These are phyloP conservation scores for Claviceps spartinae DNA, from an alignment of 2,329 filamentous ascomycete species.

Conservation along the genomic window DNA sequence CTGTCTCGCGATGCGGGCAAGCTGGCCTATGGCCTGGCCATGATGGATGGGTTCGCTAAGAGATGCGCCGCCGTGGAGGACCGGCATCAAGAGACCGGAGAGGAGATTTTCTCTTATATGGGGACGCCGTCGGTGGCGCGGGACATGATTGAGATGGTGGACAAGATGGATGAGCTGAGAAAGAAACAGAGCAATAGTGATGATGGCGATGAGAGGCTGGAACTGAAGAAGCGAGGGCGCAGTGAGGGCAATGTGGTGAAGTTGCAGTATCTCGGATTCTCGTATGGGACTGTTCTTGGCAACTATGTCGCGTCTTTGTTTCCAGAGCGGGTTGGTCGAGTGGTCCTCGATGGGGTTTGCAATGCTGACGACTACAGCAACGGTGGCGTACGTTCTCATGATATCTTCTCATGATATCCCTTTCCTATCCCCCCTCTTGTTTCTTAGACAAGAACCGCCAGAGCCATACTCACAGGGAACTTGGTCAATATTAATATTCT, in stretches of 20 bases:
- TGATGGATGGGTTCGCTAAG: slow-evolving; percentile 13
- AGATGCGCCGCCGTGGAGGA: slow-evolving; percentile 15
- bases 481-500: too few relatives aligned
- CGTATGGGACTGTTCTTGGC: slow-evolving; percentile 27
- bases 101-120: slow-evolving; percentile 20
- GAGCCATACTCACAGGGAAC: too few relatives aligned
- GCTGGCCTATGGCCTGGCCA: slow-evolving; percentile 15
- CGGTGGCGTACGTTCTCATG: slow-evolving; percentile 13
- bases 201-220: background rate
- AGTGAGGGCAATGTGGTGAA: slow-evolving; percentile 5
- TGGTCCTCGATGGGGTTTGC: slow-evolving; percentile 27
- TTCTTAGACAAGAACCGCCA: background rate
- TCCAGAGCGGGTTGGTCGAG: slow-evolving; percentile 23
- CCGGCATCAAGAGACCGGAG: slow-evolving; percentile 1
- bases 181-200: slow-evolving; percentile 4
- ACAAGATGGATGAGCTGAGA: slow-evolving; percentile 23
- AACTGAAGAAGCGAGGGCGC: slow-evolving; percentile 7
- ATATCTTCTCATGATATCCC: background rate
- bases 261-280: slow-evolving; percentile 36
- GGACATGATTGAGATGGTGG: slow-evolving; percentile 32
- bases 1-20: slow-evolving; percentile 9
- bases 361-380: slow-evolving; percentile 24
- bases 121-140: slow-evolving; percentile 25
- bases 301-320: slow-evolving; percentile 24
- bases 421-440: background rate